These are phyloP conservation scores for Eucalyptus marginata DNA, from an alignment of 345 rosid genomes.

Conservation along the genomic window DNA sequence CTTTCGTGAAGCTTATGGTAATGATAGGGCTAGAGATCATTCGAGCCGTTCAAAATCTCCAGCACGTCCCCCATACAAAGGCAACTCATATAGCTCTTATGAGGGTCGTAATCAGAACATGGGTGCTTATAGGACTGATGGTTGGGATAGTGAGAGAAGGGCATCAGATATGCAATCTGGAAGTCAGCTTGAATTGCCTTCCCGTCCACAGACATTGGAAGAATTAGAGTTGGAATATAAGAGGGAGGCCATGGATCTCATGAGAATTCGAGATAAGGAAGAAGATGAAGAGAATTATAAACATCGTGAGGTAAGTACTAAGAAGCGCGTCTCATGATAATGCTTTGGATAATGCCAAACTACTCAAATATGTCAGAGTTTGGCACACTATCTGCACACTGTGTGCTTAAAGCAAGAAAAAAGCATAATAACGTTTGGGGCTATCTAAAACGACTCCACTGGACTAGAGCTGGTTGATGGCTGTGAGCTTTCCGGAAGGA, in stretches of 20 bases:
- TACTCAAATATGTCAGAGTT: background rate
- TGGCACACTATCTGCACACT: background rate
- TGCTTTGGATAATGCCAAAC: background rate
- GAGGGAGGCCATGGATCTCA: slow-evolving; percentile 68
- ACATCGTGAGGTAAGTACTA: slow-evolving; percentile 75
- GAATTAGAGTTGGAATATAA: slow-evolving; percentile 78
- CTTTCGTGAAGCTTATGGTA: slow-evolving; percentile 98
- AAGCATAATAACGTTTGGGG: background rate
- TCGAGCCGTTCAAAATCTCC: slow-evolving; percentile 93
- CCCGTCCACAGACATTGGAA: slow-evolving; percentile 55
- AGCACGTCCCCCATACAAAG: slow-evolving; percentile 44
- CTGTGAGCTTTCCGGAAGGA: background rate
- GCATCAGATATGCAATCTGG: slow-evolving; percentile 51
- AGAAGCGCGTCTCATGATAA: slow-evolving; percentile 4
- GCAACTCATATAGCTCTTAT: slow-evolving; percentile 61
- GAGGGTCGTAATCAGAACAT: slow-evolving; percentile 52
- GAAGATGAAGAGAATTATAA: slow-evolving; percentile 92
- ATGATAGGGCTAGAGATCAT: slow-evolving; percentile 82
- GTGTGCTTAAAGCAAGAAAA: background rate
- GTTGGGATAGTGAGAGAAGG: slow-evolving; percentile 68
- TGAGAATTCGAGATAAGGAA: slow-evolving; percentile 71
- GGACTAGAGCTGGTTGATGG: background rate
- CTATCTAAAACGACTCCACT: background rate
- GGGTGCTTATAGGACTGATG: slow-evolving; percentile 57
- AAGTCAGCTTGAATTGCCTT: slow-evolving; percentile 56